Evolutionary conservation across 768 basidiomycete genomes (phyloP).

Genomic region (Lactarius evosmus): DNA sequence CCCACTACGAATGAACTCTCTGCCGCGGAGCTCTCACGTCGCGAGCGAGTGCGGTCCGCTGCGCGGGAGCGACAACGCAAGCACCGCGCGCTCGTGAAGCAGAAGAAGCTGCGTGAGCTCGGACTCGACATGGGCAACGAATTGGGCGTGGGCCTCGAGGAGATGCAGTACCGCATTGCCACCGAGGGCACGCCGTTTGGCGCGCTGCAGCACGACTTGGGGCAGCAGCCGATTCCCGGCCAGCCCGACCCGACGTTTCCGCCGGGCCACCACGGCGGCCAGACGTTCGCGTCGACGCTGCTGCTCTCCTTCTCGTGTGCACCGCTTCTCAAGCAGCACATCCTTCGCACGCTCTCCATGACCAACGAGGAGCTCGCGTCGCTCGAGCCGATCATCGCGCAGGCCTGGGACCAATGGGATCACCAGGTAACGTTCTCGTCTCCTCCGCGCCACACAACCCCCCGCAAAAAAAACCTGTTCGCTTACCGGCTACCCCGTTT

Average conservation of each 20-base stretch:
- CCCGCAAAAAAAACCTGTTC: neutral
- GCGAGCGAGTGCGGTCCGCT: slow-evolving; percentile 70
- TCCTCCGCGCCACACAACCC: slow-evolving; percentile 7
- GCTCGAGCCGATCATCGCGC: slow-evolving; percentile 75
- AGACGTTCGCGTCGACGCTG: slow-evolving; percentile 76
- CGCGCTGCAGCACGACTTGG: slow-evolving; percentile 34
- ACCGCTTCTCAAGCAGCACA: slow-evolving; percentile 69
- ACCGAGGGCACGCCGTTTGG: slow-evolving; percentile 41
- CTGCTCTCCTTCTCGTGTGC: slow-evolving; percentile 74
- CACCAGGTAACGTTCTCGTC: slow-evolving; percentile 54
- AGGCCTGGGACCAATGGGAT: slow-evolving; percentile 87
- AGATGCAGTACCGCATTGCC: slow-evolving; percentile 60
- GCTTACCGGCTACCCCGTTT: neutral
- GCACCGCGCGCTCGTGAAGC: slow-evolving; percentile 74
- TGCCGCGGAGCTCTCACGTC: slow-evolving; percentile 62
- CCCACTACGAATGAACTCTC: slow-evolving; percentile 40
- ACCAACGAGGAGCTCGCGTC: slow-evolving; percentile 76
- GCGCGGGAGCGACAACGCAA: slow-evolving; percentile 81
- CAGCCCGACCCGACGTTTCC: slow-evolving; percentile 61
- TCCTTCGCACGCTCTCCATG: slow-evolving; percentile 69
- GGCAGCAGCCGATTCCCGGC: slow-evolving; percentile 36
- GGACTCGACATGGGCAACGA: slow-evolving; percentile 81
- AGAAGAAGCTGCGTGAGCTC: slow-evolving; percentile 77
- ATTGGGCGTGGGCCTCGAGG: slow-evolving; percentile 53
- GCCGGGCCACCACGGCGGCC: slow-evolving; percentile 56